Base-by-base conservation (phyloP, 179 eudicot species). In the Silene coronaria region DNA sequence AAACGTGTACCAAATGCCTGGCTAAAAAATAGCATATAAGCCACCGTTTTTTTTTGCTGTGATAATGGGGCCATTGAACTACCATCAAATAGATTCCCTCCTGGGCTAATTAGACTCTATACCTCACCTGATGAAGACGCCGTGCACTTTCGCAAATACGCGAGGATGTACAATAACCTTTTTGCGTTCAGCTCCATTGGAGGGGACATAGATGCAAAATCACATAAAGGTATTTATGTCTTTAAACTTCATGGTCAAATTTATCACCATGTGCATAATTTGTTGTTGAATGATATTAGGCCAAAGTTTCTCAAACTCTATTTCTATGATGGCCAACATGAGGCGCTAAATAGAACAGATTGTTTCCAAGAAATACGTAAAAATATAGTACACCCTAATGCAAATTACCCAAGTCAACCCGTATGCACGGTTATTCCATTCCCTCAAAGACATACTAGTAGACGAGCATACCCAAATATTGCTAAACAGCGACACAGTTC, bases 261-360 rank as follows among this genome's bases (percentile, higher is more conserved):
- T 0, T 34, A 73, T 38, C 66, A 60, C 0, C 59, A 4, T 10
- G 6, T 72, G 1, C 67, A n/a, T 0, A 5, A 1, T 1, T 34
- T 34, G 42, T 3, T 34, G 0, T 9, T 9, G 0, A 34, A 5
- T 6, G 42, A 34, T 34, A 1, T 8, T 1, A 6, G 1, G 9
- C 51, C 53, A 1, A 14, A 30, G 21, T 32, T 28, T 10, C 17
- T 22, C 0, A 38, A 42, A 26, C 38, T 63, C 0, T 63, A 74
- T 19, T 74, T 74, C 6, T 74, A 74, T 19, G 77, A 63, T 36
- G 67, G 14, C 3, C 34, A 59, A 23, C 55, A 73, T 0, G 76
- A 73, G 13, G 4, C 9, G 3, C 24, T 24, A 23, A 61, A 38
- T 0, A 36, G 42, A 2, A 0, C n/a, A 0, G 24, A 4, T 0